Percentiles rank a stretch among this genome's conserved stretches.
These are phyloP conservation scores for Venturia effusa DNA, from an alignment of 2,329 filamentous ascomycete genomes.

Conservation along the genomic window DNA sequence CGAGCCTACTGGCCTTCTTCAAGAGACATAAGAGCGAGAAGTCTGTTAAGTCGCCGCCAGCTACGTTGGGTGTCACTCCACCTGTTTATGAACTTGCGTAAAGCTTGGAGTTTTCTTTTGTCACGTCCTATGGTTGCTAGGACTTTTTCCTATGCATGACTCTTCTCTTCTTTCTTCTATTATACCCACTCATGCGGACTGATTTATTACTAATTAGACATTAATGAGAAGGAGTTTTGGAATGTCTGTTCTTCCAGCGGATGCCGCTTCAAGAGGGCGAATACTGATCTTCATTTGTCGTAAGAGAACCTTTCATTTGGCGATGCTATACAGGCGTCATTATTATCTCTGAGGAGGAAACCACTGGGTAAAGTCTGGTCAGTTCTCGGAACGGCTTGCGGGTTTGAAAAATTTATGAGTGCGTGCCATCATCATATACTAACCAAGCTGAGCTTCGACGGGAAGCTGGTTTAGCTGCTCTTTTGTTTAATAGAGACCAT, in stretches of 20 bases:
- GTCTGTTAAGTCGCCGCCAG: not conserved
- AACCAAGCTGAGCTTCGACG: too few relatives aligned
- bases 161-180: not conserved
- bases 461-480: too few relatives aligned
- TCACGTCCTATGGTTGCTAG: not conserved
- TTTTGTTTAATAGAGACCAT: too few relatives aligned
- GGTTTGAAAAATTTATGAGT: too few relatives aligned
- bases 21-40: conserved; percentile 2
- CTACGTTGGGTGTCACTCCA: not conserved
- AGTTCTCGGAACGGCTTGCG: too few relatives aligned
- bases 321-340: too few relatives aligned
- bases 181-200: not conserved
- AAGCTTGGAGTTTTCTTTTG: too few relatives aligned
- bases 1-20: not conserved
- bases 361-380: too few relatives aligned
- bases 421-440: too few relatives aligned
- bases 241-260: too few relatives aligned
- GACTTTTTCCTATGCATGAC: not conserved
- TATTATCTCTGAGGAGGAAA: not conserved
- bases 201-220: not conserved
- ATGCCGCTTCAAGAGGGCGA: not conserved
- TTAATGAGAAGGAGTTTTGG: not conserved
- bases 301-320: too few relatives aligned
- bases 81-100: not conserved
- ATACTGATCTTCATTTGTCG: not conserved